Percentiles rank a stretch among this genome's conserved stretches.
phyloP scores from a whole-genome alignment of 2,329 filamentous ascomycete species.

The Colletotrichum gloeosporioides region DNA sequence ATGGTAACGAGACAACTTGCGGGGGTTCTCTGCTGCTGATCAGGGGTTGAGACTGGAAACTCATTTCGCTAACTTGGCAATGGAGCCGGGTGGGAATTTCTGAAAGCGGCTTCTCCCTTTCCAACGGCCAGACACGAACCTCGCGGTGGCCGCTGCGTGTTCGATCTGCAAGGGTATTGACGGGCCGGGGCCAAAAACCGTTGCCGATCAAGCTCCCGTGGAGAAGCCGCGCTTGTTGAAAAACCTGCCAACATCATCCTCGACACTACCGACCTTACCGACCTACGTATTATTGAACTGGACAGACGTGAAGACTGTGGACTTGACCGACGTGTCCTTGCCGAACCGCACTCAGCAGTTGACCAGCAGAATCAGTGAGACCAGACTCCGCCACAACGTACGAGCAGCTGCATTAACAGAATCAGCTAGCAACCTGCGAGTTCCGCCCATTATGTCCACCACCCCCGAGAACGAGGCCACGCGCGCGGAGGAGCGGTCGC shows the following conservation, averaged over 20 bases:
- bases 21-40: not conserved
- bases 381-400: not conserved
- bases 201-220: not conserved
- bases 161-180: not conserved
- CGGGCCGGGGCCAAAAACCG: not conserved
- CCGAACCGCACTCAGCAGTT: not conserved
- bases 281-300: not conserved
- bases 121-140: not conserved
- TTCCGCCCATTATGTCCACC: not conserved
- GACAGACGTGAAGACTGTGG: not conserved
- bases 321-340: not conserved
- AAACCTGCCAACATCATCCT: not conserved
- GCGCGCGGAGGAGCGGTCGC: not conserved
- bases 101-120: not conserved
- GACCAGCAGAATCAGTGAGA: not conserved
- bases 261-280: not conserved
- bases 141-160: not conserved
- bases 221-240: not conserved
- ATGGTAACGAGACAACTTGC: not conserved
- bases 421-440: not conserved
- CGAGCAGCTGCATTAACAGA: not conserved
- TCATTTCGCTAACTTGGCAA: not conserved
- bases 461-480: not conserved
- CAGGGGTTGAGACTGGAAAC: not conserved
- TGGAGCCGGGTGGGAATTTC: not conserved